Conservation (phyloP, 495 filamentous ascomycete species). For the Cercophora sp. region DNA sequence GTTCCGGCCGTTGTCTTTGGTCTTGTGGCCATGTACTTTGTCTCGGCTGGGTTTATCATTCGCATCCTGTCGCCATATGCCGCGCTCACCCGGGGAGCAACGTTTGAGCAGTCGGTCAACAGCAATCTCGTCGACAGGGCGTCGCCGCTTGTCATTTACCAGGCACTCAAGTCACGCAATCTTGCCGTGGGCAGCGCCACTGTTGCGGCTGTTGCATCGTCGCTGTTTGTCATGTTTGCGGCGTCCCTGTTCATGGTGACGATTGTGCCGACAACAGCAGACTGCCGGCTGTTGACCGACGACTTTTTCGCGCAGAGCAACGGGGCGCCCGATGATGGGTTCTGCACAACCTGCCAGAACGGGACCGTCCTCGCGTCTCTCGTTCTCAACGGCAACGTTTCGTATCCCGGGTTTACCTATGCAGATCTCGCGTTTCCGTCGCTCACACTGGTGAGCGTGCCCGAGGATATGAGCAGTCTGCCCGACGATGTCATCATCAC, state of each 20-base stretch:
- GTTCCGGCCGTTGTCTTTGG: slow-evolving; percentile 18
- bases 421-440: slow-evolving; percentile 23
- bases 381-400: slow-evolving; percentile 21
- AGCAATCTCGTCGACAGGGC: slow-evolving; percentile 20
- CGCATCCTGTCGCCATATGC: slow-evolving; percentile 19
- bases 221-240: slow-evolving; percentile 15
- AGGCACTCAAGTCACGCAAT: slow-evolving; percentile 13
- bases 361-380: slow-evolving; percentile 18
- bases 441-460: slow-evolving; percentile 10
- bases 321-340: neutral
- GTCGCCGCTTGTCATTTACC: slow-evolving; percentile 11
- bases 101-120: slow-evolving; percentile 15
- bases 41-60: slow-evolving; percentile 10
- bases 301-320: slow-evolving; percentile 19
- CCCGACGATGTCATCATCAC: slow-evolving; percentile 14
- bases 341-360: slow-evolving; percentile 14
- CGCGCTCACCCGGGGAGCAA: slow-evolving; percentile 6
- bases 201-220: slow-evolving; percentile 13
- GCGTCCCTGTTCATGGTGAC: slow-evolving; percentile 15
- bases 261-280: slow-evolving; percentile 12
- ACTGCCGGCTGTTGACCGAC: slow-evolving; percentile 11
- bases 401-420: slow-evolving; percentile 22
- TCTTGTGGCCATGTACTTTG: slow-evolving; percentile 15
- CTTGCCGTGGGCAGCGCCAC: slow-evolving; percentile 12
- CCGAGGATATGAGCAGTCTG: slow-evolving; percentile 7